These are phyloP conservation scores for Pichia occidentalis DNA, from an alignment of 805 yeast species.

Conservation along the genomic window DNA sequence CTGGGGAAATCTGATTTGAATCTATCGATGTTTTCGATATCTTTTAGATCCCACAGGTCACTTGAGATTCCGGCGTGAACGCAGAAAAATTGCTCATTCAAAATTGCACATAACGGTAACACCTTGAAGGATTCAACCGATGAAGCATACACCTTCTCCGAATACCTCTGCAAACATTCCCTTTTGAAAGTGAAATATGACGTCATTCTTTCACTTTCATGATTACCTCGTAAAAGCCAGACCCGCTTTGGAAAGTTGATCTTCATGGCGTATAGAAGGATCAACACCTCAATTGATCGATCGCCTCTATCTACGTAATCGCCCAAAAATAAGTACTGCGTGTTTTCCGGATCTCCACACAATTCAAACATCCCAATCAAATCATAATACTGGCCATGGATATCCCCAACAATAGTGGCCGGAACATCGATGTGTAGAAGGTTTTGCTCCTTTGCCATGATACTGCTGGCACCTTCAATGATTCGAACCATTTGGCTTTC, in stretches of 20 bases:
- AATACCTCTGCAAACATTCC: constrained; percentile 86
- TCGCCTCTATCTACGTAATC: constrained; percentile 96
- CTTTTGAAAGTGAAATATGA: constrained; percentile 89
- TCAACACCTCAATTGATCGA: constrained; percentile 77
- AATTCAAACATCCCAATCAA: constrained; percentile 83
- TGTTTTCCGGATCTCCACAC: constrained; percentile 78
- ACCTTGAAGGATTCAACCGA: constrained; percentile 75
- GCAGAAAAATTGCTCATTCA: constrained; percentile 92
- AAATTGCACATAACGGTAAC: constrained; percentile 82
- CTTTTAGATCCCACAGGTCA: constrained; percentile 63
- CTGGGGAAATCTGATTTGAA: constrained; percentile 86
- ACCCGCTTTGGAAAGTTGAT: constrained; percentile 66
- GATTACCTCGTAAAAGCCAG: constrained; percentile 87
- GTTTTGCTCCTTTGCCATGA: constrained; percentile 68
- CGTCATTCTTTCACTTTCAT: constrained; percentile 88
- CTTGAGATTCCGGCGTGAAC: constrained; percentile 97
- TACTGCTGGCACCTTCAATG: constrained; percentile 52
- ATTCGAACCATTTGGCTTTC: constrained; percentile 66
- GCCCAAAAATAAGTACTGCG: constrained; percentile 80
- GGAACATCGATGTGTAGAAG: constrained; percentile 81
- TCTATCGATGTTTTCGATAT: constrained; percentile 63
- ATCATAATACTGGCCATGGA: constrained; percentile 95
- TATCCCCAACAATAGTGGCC: constrained; percentile 90
- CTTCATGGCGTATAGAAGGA: constrained; percentile 74
- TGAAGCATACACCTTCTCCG: constrained; percentile 55